phyloP scores from a whole-genome alignment of 768 basidiomycete species.

The Porphyrellus cyaneotinctus region DNA sequence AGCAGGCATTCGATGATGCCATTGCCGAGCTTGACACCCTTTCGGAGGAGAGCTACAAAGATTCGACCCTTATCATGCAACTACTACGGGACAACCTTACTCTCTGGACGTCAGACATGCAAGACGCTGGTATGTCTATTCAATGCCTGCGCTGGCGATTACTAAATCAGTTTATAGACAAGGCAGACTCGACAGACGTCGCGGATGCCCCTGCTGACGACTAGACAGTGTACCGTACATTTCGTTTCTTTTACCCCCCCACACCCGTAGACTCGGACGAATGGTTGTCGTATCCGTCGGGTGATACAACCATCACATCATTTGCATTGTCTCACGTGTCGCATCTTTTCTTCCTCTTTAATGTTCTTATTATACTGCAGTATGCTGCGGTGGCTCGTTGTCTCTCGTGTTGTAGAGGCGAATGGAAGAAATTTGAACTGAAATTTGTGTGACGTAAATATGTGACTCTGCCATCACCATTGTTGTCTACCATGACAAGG shows the following conservation, averaged over 20 bases:
- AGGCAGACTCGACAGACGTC: constrained; percentile 71
- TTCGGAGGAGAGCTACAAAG: constrained; percentile 99
- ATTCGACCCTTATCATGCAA: constrained; percentile 97
- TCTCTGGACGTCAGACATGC: constrained; percentile 98
- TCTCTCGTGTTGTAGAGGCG: constrained; percentile 31
- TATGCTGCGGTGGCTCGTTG: constrained; percentile 30
- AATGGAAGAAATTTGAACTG: constrained; percentile 33
- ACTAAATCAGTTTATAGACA: constrained; percentile 45
- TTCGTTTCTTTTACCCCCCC: constrained; percentile 11
- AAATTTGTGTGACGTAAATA: background rate
- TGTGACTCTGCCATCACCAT: background rate
- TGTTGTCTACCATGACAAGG: constrained; percentile 10
- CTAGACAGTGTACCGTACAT: constrained; percentile 34
- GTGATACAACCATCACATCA: constrained; percentile 27
- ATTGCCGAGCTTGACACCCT: constrained; percentile 99
- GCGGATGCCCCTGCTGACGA: constrained; percentile 63
- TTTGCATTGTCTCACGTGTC: constrained; percentile 30
- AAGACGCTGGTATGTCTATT: constrained; percentile 73
- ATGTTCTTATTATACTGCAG: constrained; percentile 37
- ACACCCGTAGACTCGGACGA: constrained; percentile 14
- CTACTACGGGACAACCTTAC: constrained; percentile 95
- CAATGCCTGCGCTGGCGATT: background rate
- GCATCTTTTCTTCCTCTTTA: constrained; percentile 28
- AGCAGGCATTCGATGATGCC: constrained; percentile 98
- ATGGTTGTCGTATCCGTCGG: constrained; percentile 12